Conservation (phyloP, 163 green algal species). For the Scenedesmus sp. region DNA sequence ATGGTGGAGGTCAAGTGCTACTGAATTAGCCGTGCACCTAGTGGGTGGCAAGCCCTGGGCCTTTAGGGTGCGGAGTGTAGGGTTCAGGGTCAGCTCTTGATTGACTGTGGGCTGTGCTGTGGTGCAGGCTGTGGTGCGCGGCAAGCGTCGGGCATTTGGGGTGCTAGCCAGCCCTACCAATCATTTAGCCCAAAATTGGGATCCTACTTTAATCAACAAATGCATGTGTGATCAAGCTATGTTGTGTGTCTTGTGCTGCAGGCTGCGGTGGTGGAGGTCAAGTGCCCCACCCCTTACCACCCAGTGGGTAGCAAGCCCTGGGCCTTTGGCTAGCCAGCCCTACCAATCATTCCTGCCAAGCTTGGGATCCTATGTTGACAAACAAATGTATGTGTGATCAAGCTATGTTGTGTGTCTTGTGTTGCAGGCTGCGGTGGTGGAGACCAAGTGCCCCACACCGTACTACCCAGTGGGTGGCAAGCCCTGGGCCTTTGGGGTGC, state of each 20-base stretch:
- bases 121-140: neutral
- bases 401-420: neutral
- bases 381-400: neutral
- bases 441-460: conserved; percentile 39
- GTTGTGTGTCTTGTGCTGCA: neutral
- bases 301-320: neutral
- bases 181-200: too few relatives aligned
- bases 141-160: conserved; percentile 23
- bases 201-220: too few relatives aligned
- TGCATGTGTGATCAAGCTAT: neutral
- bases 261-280: conserved; percentile 25
- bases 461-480: neutral
- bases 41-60: too few relatives aligned
- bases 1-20: too few relatives aligned
- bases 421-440: neutral
- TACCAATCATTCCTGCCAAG: too few relatives aligned
- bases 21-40: too few relatives aligned
- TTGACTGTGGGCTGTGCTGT: neutral
- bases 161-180: neutral
- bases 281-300: conserved; percentile 34
- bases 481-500: conserved; percentile 33
- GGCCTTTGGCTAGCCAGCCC: conserved; percentile 13
- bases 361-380: too few relatives aligned
- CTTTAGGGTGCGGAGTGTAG: too few relatives aligned
- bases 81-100: neutral